Percentiles rank a stretch among this genome's conserved stretches.
phyloP scores from a whole-genome alignment of 2,329 filamentous ascomycete genomes.

The Pochonia chlamydosporia region DNA sequence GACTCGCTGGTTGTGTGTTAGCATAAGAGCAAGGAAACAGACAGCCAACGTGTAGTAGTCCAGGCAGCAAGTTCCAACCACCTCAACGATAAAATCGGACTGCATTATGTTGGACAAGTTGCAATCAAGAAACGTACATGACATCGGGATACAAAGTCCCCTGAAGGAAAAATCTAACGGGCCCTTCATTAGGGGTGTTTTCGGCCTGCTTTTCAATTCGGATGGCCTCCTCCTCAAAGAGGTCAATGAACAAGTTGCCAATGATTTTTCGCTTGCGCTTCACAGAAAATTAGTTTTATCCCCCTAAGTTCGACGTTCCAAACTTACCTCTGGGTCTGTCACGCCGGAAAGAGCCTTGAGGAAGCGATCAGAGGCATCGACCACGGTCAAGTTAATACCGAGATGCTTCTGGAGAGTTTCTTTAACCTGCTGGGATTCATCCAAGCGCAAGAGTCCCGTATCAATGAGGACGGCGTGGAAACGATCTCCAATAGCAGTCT shows the following conservation, averaged over 20 bases:
- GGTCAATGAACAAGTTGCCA: constrained; percentile 54
- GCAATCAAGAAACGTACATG: background rate
- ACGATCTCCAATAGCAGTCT: constrained; percentile 62
- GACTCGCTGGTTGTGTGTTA: constrained; percentile 38
- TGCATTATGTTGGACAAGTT: too few relatives aligned
- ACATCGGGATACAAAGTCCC: constrained; percentile 63
- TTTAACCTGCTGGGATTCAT: constrained; percentile 80
- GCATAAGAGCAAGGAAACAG: too few relatives aligned
- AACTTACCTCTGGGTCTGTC: constrained; percentile 71
- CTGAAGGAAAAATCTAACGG: constrained; percentile 82
- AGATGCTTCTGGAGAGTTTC: constrained; percentile 72
- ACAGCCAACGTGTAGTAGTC: too few relatives aligned
- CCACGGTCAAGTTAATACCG: constrained; percentile 84
- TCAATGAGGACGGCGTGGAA: constrained; percentile 74
- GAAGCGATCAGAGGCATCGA: constrained; percentile 75
- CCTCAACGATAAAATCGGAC: too few relatives aligned
- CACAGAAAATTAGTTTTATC: too few relatives aligned
- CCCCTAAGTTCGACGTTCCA: too few relatives aligned
- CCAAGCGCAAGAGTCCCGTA: constrained; percentile 74
- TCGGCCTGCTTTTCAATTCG: constrained; percentile 64
- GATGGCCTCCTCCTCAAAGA: constrained; percentile 74
- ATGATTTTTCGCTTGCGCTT: constrained; percentile 77
- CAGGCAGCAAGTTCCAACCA: too few relatives aligned
- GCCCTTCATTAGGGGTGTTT: constrained; percentile 60
- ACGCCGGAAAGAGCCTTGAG: constrained; percentile 71